These are phyloP conservation scores for Fraxinus sp. DNA, from an alignment of 305 asterid species.

Conservation along the genomic window DNA sequence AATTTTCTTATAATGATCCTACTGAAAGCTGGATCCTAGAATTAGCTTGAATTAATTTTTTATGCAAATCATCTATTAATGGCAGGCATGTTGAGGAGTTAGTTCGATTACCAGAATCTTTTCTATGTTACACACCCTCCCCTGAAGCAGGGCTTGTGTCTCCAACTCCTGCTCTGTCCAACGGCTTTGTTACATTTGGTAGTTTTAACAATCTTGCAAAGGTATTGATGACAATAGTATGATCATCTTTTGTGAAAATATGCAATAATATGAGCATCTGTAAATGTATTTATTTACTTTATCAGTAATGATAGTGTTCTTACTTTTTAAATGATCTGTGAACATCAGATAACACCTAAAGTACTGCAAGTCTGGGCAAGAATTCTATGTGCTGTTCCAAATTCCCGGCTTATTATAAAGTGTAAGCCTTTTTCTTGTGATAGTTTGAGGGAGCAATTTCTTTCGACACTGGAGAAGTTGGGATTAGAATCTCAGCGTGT, in stretches of 20 bases:
- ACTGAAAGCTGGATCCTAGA: not conserved
- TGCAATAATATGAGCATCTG: not conserved
- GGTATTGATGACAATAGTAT: slow-evolving; percentile 44
- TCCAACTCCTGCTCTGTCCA: slow-evolving; percentile 82
- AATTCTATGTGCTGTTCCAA: slow-evolving; percentile 93
- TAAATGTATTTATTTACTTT: not conserved
- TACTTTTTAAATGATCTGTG: slow-evolving; percentile 24
- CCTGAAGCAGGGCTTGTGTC: slow-evolving; percentile 92
- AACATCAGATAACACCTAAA: slow-evolving; percentile 79
- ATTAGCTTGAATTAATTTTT: slow-evolving; percentile 14
- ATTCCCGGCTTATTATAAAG: slow-evolving; percentile 92
- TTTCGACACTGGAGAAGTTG: slow-evolving; percentile 73
- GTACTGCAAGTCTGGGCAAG: slow-evolving; percentile 98
- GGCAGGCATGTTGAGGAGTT: slow-evolving; percentile 96
- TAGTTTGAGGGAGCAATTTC: slow-evolving; percentile 83
- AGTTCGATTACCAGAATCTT: slow-evolving; percentile 76
- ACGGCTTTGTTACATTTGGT: slow-evolving; percentile 95
- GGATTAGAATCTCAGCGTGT: slow-evolving; percentile 93
- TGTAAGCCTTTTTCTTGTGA: slow-evolving; percentile 97
- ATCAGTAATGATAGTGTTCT: slow-evolving; percentile 1
- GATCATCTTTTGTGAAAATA: not conserved
- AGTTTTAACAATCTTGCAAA: slow-evolving; percentile 98
- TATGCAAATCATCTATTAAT: slow-evolving; percentile 25
- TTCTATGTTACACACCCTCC: slow-evolving; percentile 95
- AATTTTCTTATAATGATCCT: slow-evolving; percentile 9